Conservation (phyloP, 2,329 filamentous ascomycete species). For the Aspergillus oerlinghausenensis region DNA sequence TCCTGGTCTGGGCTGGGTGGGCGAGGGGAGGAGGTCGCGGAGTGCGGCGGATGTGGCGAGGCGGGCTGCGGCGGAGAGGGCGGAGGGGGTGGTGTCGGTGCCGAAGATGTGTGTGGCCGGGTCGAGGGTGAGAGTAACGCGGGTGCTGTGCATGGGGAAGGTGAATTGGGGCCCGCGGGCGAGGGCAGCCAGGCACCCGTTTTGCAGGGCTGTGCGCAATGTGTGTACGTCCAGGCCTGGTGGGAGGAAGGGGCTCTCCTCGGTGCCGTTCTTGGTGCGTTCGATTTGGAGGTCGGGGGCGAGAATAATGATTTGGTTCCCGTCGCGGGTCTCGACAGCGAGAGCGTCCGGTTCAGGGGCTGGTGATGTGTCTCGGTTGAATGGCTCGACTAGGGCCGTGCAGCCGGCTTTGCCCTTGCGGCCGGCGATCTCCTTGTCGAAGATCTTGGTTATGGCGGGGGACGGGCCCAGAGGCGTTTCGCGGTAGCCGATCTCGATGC, state of each 20-base stretch:
- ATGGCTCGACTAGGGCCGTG: conserved; percentile 61
- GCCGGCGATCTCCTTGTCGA: conserved; percentile 75
- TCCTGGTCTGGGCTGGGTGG: conserved; percentile 42
- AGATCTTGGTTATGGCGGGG: conserved; percentile 55
- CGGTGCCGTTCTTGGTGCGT: conserved; percentile 31
- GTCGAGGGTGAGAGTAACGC: conserved; percentile 67
- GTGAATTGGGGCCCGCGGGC: conserved; percentile 76
- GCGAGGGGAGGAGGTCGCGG: conserved; percentile 43
- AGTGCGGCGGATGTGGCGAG: conserved; percentile 67
- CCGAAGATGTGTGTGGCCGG: conserved; percentile 61
- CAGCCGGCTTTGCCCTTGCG: conserved; percentile 75
- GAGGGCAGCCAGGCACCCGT: conserved; percentile 77
- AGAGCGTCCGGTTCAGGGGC: conserved; percentile 26
- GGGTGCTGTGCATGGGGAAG: conserved; percentile 73
- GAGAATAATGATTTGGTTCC: conserved; percentile 62
- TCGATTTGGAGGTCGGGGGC: conserved; percentile 47
- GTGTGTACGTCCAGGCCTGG: conserved; percentile 48
- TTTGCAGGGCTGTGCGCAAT: conserved; percentile 58
- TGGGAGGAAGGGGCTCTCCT: conserved; percentile 49
- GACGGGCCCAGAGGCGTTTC: conserved; percentile 66
- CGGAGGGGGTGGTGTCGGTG: conserved; percentile 62
- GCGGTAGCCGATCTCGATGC: conserved; percentile 92
- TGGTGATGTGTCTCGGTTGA: conserved; percentile 33
- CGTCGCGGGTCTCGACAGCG: conserved; percentile 53
- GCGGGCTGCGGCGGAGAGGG: conserved; percentile 62